These are phyloP conservation scores for Meira miltonrushii DNA, from an alignment of 1,284 basidiomycete genomes.

Conservation along the genomic window DNA sequence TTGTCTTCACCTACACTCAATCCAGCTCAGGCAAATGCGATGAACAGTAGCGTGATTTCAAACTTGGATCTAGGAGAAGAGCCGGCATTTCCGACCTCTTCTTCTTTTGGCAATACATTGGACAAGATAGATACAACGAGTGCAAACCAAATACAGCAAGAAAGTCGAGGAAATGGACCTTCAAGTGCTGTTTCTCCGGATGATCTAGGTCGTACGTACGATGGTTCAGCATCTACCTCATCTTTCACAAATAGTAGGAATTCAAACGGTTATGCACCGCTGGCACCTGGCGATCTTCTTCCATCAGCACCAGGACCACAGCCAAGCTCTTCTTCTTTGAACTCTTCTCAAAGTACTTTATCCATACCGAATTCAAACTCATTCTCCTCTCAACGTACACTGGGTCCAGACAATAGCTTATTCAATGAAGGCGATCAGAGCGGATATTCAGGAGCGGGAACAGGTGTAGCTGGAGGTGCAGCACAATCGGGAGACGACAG, in stretches of 20 bases:
- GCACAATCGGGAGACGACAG: conserved; percentile 4
- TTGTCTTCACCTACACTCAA: background rate
- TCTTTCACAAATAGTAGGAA: background rate
- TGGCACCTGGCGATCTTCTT: conserved; percentile 3
- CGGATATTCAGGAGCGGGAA: background rate
- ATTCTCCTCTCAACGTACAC: background rate
- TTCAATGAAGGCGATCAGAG: background rate
- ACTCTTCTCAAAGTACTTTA: background rate
- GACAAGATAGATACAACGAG: no score
- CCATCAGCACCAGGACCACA: background rate
- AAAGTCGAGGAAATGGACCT: background rate
- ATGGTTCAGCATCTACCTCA: background rate
- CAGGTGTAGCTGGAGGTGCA: background rate
- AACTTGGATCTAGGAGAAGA: conserved; percentile 8
- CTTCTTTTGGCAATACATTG: no score
- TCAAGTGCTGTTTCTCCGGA: background rate
- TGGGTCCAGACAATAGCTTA: background rate
- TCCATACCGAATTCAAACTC: no score
- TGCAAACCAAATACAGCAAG: no score
- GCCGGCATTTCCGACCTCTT: no score
- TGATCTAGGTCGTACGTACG: background rate
- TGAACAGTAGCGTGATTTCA: conserved; percentile 9
- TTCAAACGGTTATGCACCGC: background rate
- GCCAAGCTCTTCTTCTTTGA: background rate
- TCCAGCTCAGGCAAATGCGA: background rate